These are phyloP conservation scores for Boletellus sp. DNA, from an alignment of 1,284 basidiomycete genomes.

Conservation along the genomic window DNA sequence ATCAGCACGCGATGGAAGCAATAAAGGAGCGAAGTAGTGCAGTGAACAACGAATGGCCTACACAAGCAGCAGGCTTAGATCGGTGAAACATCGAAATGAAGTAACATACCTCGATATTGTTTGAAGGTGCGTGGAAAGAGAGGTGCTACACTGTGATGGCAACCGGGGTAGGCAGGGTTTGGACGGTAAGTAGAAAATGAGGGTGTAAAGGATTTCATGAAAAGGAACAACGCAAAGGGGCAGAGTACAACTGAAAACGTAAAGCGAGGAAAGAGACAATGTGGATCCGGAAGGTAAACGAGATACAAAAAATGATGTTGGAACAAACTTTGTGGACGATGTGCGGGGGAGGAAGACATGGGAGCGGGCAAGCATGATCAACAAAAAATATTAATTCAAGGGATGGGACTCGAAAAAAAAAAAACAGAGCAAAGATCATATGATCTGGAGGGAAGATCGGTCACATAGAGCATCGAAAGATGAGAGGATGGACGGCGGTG, in stretches of 20 bases:
- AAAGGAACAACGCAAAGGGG: not conserved
- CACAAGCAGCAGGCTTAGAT: not conserved
- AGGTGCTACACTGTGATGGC: not conserved
- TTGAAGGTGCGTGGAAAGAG: constrained; percentile 6
- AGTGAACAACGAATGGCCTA: constrained; percentile 6
- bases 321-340: constrained; percentile 8
- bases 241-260: constrained; percentile 3
- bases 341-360: not conserved
- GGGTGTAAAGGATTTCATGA: not conserved
- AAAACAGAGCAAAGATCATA: constrained; percentile 2
- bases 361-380: not conserved
- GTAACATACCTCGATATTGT: constrained; percentile 16
- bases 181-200: not conserved
- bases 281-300: constrained; percentile 2
- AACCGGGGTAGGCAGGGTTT: not conserved
- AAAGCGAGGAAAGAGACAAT: constrained; percentile 13
- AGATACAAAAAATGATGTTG: not conserved
- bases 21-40: constrained; percentile 6
- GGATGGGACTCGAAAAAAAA: not conserved
- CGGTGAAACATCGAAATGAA: not conserved
- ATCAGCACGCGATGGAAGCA: not conserved
- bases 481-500: not conserved
- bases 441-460: not conserved
- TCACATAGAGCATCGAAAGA: constrained; percentile 12
- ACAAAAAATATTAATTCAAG: constrained; percentile 1